Evolutionary conservation across 805 yeast species (phyloP), one percentile per base, ranked within the genome.

Genomic region (Metschnikowia borealis): DNA sequence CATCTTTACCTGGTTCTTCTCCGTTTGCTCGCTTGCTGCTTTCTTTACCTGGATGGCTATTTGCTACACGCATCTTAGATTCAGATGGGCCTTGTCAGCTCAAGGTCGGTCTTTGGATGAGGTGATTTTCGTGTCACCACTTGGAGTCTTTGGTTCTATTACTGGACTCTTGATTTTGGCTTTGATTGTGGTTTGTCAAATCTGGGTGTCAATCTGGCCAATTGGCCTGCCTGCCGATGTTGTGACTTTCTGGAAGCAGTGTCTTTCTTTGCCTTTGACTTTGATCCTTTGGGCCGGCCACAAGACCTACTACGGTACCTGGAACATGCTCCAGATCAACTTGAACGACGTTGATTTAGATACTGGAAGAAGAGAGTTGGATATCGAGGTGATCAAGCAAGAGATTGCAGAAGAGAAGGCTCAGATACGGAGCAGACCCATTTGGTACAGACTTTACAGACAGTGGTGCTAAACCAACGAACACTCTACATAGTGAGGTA

Each of bases 331-430:
- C 31, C 63, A 66, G 60, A 67, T 81, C 52, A 70, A 65, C 20
- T 74, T 78, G 29, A 60, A 63, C 23, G 82, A 81, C 40, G 73
- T 83, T 62, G 88, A 84, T 59, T 73, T 84, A 37, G 84, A 80
- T 55, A 73, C 82, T 26, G 88, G 89, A 47, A 75, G 85, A 69
- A 58, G 65, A 36, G 64, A 66, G 56, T 50, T 68, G 44, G 73
- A 72, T 52, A 46, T 70, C 34, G 76, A 72, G 53, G 39, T 54
- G 14, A 67, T 73, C 61, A 71, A 68, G 54, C 73, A 69, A 51
- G 71, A 58, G 42, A 51, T 65, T 14, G 71, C 70, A 13, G 71
- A 69, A 49, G 72, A 68, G 38, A 64, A 56, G 53, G 68, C 67
- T 3, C 40, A 44, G 21, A 44, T 68, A 37, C 59, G 62, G 2